A percentile compares a stretch with the other conserved stretches of the same genome.
phyloP scores from a whole-genome alignment of 1,139 yeast species.

The Diutina pseudorugosa region DNA sequence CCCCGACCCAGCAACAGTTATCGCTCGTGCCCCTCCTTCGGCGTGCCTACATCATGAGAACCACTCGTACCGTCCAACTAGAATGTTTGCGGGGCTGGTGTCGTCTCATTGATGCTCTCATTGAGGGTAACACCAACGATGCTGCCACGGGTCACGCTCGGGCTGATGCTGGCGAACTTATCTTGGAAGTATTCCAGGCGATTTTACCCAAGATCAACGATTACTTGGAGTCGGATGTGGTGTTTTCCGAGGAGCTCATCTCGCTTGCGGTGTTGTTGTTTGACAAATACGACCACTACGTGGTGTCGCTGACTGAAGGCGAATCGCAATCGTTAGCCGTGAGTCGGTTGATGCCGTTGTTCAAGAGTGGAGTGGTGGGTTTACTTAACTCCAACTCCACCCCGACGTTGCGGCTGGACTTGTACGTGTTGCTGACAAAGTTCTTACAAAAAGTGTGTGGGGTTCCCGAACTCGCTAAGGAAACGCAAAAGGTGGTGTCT shows the following conservation, averaged over 20 bases:
- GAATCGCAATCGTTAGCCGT: background rate
- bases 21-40: background rate
- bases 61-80: background rate
- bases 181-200: slow-evolving; percentile 64
- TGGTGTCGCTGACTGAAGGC: slow-evolving; percentile 5
- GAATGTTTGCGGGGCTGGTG: background rate
- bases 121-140: background rate
- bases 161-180: slow-evolving; percentile 21
- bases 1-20: background rate
- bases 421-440: slow-evolving; percentile 62
- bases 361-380: slow-evolving; percentile 65
- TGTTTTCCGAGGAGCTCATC: slow-evolving; percentile 65
- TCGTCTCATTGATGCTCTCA: background rate
- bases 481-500: slow-evolving; percentile 39
- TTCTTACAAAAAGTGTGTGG: slow-evolving; percentile 42
- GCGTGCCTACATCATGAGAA: background rate
- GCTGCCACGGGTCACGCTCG: background rate
- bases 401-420: slow-evolving; percentile 58
- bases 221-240: slow-evolving; percentile 53
- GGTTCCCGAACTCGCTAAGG: slow-evolving; percentile 28
- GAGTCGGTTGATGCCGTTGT: slow-evolving; percentile 48
- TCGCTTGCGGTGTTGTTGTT: slow-evolving; percentile 63
- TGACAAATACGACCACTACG: slow-evolving; percentile 40
- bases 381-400: slow-evolving; percentile 60
- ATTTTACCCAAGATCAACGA: slow-evolving; percentile 61